Evolutionary conservation across 2,329 filamentous ascomycete species (phyloP), one percentile per base, ranked within the genome.

Genomic region (Chaetomiaceae sp.): DNA sequence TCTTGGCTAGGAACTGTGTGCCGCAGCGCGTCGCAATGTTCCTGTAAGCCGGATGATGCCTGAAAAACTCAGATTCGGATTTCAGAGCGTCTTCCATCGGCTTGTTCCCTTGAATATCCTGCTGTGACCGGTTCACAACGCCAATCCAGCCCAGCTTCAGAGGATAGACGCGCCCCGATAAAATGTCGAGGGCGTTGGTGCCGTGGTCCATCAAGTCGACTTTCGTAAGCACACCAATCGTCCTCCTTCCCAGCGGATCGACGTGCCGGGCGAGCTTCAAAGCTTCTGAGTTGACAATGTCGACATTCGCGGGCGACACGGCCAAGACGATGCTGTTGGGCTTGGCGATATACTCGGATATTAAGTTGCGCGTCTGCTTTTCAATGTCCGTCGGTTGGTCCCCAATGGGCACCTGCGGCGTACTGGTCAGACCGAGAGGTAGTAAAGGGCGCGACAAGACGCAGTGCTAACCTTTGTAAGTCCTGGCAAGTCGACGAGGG

Each of bases 121-220:
- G 92, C 71, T 99, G 94, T 30, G 94, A 97, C 59, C 94, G 85
- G 72, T 99, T 99, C 65, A 99, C 92, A 14, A 97, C 91, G 56
- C 94, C 94, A 62, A 99, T 97, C 69, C 97, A 99, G 25, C 94
- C 94, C 58, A 99, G 81, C 73, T 97, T 99, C 63, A 99, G 71
- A 8, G 94, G 94, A 70, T 99, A 99, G 3, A 99, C 94, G 23
- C 94, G 86, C 3, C 94, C 94, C 6, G 92, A 95, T n/a, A 99
- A 79, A 62, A 99, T 99, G 66, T 99, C 94, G 62, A 99, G 79
- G 14, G 94, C 94, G 66, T 99, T 97, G 53, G 94, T 99, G 58
- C 94, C 94, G 66, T 99, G 92, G 66, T 99, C 94, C 94, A 99
- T 99, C 53, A 99, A 76, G 69, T 99, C 94, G 59, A 99, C 77